A percentile compares a stretch with the other conserved stretches of the same genome.
These are phyloP conservation scores for Irpex sp. DNA, from an alignment of 1,284 basidiomycete species.

Conservation along the genomic window DNA sequence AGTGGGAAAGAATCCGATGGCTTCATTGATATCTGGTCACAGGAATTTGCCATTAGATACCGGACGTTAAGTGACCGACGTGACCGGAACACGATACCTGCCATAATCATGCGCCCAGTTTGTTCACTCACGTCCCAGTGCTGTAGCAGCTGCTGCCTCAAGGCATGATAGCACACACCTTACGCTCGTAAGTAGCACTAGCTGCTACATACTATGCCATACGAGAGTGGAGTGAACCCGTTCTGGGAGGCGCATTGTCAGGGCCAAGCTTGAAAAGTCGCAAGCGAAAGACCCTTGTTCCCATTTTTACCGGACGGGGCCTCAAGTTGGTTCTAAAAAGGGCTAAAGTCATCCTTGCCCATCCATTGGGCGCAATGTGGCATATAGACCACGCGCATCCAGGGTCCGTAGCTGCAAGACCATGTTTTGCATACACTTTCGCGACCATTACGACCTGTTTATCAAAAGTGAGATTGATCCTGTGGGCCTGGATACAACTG, in stretches of 20 bases:
- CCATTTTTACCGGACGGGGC: too few relatives aligned
- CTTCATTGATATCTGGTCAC: background rate
- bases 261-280: background rate
- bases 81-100: background rate
- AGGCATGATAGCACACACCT: background rate
- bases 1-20: background rate
- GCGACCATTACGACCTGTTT: too few relatives aligned
- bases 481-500: background rate
- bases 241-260: background rate
- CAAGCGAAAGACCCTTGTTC: background rate
- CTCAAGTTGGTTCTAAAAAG: too few relatives aligned
- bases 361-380: too few relatives aligned
- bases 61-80: conserved; percentile 4
- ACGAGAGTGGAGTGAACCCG: background rate
- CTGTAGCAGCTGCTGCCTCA: background rate
- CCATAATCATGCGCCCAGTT: background rate
- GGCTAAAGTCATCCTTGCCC: too few relatives aligned
- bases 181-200: background rate
- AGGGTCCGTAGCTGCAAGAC: too few relatives aligned
- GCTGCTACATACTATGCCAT: background rate
- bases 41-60: conserved; percentile 1
- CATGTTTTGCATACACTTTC: too few relatives aligned
- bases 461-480: background rate
- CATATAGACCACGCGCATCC: too few relatives aligned
- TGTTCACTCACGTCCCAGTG: background rate